Evolutionary conservation across 805 yeast species (phyloP), one percentile per base, ranked within the genome.

Genomic region (Starmerella roubikii): DNA sequence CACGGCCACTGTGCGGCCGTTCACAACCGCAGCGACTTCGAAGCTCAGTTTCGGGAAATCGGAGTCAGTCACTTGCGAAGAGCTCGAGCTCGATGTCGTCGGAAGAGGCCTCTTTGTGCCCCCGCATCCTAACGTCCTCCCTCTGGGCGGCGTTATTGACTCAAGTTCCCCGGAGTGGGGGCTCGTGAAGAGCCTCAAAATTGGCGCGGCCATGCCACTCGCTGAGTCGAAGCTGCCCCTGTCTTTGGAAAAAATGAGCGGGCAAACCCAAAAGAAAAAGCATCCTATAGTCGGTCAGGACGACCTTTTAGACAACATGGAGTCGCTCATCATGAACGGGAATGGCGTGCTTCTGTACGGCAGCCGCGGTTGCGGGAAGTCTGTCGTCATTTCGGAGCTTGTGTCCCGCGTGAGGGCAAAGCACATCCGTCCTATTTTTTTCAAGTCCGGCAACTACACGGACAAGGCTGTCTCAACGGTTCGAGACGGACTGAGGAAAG

Each of bases 341-440:
- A 23, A 23, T 33, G 82, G 88, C 2, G 61, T 74, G 0, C 59
- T 84, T 38, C 51, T 86, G 0, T 68, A 74, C 48, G 97, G 96
- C 0, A 59, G 75, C 18, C 63, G 81, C 1, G 96, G 95, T 0
- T 70, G 83, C 44, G 97, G 97, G 0, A 88, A 88, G 54, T 63
- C 91, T 0, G 58, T 73, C 2, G 44, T 78, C 2, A 52, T 75
- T 13, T 56, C 64, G 3, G 60, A 66, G 20, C 53, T 79, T 0
- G 50, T 65, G 0, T 41, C 59, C 1, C 49, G 50, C 9, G 51
- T 80, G 6, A 42, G 52, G 8, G 37, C 55, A 1, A 53, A 60
- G 2, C 55, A 65, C 27, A 70, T 76, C 11, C 68, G 66, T 49
- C 55, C 64, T 51, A 55, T 75, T 23, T 66, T 68, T 47, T 51